A percentile compares a stretch with the other conserved stretches of the same genome.
phyloP scores from a whole-genome alignment of 2,329 filamentous ascomycete species.

The Graphilbum fragrans region DNA sequence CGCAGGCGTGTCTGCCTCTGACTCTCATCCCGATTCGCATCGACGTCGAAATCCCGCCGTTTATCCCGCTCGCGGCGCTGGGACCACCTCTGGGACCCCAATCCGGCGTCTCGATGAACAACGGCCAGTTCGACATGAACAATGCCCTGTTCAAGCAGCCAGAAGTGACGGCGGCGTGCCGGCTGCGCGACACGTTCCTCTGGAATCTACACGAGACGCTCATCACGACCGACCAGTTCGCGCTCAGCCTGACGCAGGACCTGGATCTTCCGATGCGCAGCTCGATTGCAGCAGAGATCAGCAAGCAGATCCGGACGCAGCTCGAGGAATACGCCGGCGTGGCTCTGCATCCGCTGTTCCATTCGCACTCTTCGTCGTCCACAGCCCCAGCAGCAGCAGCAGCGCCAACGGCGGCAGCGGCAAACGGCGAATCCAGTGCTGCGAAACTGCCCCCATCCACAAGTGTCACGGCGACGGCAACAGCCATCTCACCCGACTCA shows the following conservation, averaged over 20 bases:
- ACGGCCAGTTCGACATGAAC: constrained; percentile 55
- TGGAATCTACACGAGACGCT: constrained; percentile 96
- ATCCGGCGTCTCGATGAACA: constrained; percentile 40
- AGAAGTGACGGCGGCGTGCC: constrained; percentile 71
- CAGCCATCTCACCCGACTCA: constrained; percentile 49
- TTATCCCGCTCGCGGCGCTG: constrained; percentile 38
- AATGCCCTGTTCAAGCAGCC: constrained; percentile 68
- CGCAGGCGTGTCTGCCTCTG: constrained; percentile 65
- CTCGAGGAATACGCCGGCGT: constrained; percentile 93
- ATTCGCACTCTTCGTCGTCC: constrained; percentile 36
- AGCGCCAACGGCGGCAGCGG: not conserved
- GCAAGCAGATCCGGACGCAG: constrained; percentile 87
- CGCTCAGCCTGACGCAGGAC: constrained; percentile 80
- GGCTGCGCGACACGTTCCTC: constrained; percentile 87
- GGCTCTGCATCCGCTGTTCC: constrained; percentile 84
- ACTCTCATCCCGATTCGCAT: constrained; percentile 93
- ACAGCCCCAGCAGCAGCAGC: not conserved
- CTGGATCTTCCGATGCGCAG: constrained; percentile 74
- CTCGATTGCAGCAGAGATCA: constrained; percentile 64
- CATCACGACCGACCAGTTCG: constrained; percentile 91
- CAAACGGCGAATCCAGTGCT: constrained; percentile 14
- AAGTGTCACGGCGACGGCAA: constrained; percentile 55
- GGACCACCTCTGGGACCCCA: constrained; percentile 11
- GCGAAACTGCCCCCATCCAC: not conserved
- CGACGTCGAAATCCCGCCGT: constrained; percentile 81